Evolutionary conservation across 2,329 filamentous ascomycete genomes (phyloP), one percentile per base, ranked within the genome.

Genomic region (Sphaerulina musiva): DNA sequence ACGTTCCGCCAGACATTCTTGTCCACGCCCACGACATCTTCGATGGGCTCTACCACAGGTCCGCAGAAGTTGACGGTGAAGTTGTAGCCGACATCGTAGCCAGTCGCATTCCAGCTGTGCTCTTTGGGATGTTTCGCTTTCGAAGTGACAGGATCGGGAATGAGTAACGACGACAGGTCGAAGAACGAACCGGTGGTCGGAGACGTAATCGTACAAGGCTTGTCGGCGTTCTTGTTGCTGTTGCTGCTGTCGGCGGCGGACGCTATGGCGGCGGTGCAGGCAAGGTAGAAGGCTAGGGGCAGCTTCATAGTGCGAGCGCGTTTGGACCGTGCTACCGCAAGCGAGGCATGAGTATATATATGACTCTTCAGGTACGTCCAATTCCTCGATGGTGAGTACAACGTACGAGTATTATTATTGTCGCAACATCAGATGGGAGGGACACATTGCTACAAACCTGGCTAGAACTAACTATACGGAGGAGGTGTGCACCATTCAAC

Each of bases 31-130:
- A 80, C 78, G 41, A 91, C 62, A 53, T 69, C 63, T 31, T 66
- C 62, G 31, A 71, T 42, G 12, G 80, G 74, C 62, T 86, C 81
- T 12, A 90, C 79, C n/a, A 91, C 85, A 1, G 86, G 77, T 36
- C 79, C 83, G 73, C 88, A 93, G 63, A 93, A 84, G 72, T 93
- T 93, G 64, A 92, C 68, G 1, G 87, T 92, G 66, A 93, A 93
- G 73, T 92, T 92, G 59, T 82, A 81, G 59, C 81, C 82, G 62
- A 90, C 88, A 71, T 92, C 88, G 69, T 83, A 86, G 34, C 88
- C 88, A 55, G 80, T 80, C 6, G 85, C 82, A 59, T 82, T 78
- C 74, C 79, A 80, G 66, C 77, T 84, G 56, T 80, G 76, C 51
- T 77, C 77, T 40, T 83, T 80, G 10, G 75, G 77, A 20, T 79